A percentile compares a stretch with the other conserved stretches of the same genome.
These are phyloP conservation scores for Aspergillus flavus DNA, from an alignment of 2,329 filamentous ascomycete genomes.

Conservation along the genomic window DNA sequence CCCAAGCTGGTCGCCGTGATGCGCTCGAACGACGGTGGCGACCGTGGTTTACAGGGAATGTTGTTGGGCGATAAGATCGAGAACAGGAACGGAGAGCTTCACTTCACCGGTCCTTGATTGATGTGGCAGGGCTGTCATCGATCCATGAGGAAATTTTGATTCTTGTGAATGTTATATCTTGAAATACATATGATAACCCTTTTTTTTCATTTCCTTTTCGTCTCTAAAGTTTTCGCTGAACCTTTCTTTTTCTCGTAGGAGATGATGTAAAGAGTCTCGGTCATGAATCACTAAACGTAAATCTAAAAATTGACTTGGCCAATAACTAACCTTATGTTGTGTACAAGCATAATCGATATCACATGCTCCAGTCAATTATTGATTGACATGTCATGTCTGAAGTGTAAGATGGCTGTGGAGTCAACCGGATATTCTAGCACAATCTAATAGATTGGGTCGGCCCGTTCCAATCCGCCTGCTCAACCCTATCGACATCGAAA, in stretches of 20 bases:
- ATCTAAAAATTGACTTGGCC: no score
- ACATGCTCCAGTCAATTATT: neutral
- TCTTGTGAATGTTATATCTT: neutral
- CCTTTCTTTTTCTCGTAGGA: neutral
- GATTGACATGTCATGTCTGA: neutral
- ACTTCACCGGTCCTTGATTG: neutral
- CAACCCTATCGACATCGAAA: no score
- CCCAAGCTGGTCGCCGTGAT: slow-evolving; percentile 22
- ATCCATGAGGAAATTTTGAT: neutral
- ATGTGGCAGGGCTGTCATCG: neutral
- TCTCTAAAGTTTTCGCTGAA: neutral
- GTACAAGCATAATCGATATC: no score
- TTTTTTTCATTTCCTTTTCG: neutral
- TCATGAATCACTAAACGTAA: no score
- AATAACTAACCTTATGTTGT: no score
- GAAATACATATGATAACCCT: neutral
- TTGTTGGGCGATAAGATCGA: slow-evolving; percentile 21
- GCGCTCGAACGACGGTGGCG: slow-evolving; percentile 15
- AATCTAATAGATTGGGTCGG: no score
- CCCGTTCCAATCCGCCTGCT: no score
- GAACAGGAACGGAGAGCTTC: slow-evolving; percentile 19
- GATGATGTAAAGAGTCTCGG: neutral
- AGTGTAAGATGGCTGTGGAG: neutral
- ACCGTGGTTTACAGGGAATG: slow-evolving; percentile 19
- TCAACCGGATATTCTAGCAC: no score